phyloP scores from a whole-genome alignment of 2,329 filamentous ascomycete species.

The Neofusicoccum sp. region DNA sequence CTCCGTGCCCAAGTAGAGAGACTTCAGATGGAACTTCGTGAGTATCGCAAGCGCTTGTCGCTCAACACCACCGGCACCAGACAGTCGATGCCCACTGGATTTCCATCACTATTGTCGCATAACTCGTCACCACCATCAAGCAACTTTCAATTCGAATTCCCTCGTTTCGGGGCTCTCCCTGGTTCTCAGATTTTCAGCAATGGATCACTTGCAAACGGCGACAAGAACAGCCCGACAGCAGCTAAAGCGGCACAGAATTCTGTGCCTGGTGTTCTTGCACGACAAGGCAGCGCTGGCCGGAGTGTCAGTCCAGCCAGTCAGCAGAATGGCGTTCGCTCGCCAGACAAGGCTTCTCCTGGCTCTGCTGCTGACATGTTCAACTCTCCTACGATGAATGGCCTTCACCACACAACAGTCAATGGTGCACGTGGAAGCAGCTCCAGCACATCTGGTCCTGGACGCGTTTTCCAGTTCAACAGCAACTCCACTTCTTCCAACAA shows the following conservation, averaged over 20 bases:
- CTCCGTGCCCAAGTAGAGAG: conserved; percentile 86
- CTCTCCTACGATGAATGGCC: conserved; percentile 24
- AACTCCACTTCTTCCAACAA: conserved; percentile 43
- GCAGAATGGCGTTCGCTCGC: conserved; percentile 4
- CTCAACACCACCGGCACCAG: conserved; percentile 51
- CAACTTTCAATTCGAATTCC: conserved; percentile 94
- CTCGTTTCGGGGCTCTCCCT: conserved; percentile 79
- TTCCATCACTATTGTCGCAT: conserved; percentile 45
- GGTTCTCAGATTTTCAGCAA: conserved; percentile 53
- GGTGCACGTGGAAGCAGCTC: conserved; percentile 30
- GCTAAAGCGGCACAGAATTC: neutral
- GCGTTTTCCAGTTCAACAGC: conserved; percentile 53
- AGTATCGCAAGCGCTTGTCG: conserved; percentile 85
- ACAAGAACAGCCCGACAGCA: conserved; percentile 25
- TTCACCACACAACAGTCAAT: conserved; percentile 25
- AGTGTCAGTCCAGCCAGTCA: conserved; percentile 39
- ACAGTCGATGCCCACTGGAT: conserved; percentile 44
- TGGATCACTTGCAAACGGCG: conserved; percentile 34
- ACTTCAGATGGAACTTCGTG: conserved; percentile 77
- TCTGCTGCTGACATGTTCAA: neutral
- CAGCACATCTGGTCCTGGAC: conserved; percentile 43
- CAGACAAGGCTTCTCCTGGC: conserved; percentile 7
- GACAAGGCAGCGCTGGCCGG: conserved; percentile 33
- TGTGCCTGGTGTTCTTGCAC: conserved; percentile 26
- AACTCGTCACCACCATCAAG: conserved; percentile 57